phyloP scores from a whole-genome alignment of 2,329 filamentous ascomycete genomes.

The Trichoderma brevicompactum region DNA sequence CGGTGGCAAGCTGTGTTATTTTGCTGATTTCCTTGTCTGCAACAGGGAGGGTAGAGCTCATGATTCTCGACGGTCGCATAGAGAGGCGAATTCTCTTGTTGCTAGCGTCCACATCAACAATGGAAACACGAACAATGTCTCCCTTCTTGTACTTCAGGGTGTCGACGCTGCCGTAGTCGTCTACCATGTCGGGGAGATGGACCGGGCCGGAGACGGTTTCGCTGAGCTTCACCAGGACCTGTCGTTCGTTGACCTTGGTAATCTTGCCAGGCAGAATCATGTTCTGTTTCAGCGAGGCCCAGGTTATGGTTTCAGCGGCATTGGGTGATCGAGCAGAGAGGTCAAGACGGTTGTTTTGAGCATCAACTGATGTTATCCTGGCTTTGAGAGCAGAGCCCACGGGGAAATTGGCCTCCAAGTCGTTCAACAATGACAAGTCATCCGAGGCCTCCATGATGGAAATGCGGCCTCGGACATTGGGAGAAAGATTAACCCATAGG shows the following conservation, averaged over 20 bases:
- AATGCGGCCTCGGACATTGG: conserved; percentile 83
- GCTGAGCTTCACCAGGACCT: conserved; percentile 83
- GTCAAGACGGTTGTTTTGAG: conserved; percentile 75
- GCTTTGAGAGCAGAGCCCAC: conserved; percentile 86
- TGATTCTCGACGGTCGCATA: conserved; percentile 80
- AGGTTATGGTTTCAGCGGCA: conserved; percentile 56
- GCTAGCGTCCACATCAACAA: conserved; percentile 75
- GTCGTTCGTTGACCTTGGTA: conserved; percentile 82
- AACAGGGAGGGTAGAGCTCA: conserved; percentile 82
- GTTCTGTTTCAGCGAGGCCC: conserved; percentile 74
- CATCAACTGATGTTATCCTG: conserved; percentile 75
- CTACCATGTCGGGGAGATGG: conserved; percentile 79
- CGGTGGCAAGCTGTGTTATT: conserved; percentile 71
- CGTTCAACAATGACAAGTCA: conserved; percentile 76
- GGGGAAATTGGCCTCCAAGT: conserved; percentile 81
- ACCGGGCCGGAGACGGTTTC: conserved; percentile 79
- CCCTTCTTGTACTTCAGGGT: conserved; percentile 78
- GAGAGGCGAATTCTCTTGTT: conserved; percentile 88
- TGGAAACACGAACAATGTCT: conserved; percentile 84
- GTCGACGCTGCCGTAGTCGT: conserved; percentile 83
- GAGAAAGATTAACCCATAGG: conserved; percentile 89
- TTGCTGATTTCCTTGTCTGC: conserved; percentile 79
- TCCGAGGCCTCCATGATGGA: conserved; percentile 83
- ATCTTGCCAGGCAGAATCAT: conserved; percentile 83
- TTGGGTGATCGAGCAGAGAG: conserved; percentile 74